Base-by-base conservation (phyloP, 2,329 filamentous ascomycete species). In the Trichoderma koningiopsis region DNA sequence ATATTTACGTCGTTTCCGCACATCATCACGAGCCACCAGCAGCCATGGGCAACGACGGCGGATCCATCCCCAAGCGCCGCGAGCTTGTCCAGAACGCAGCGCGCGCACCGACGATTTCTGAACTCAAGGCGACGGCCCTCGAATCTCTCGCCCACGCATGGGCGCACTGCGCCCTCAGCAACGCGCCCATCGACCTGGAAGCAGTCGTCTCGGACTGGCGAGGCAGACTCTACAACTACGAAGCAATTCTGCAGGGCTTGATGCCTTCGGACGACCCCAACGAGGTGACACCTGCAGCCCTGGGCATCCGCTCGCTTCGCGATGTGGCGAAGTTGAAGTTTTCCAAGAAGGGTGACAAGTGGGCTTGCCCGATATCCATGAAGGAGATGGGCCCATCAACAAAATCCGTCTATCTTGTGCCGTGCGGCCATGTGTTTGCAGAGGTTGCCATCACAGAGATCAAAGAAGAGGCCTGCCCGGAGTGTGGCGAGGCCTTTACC, bases 71-170 rank as follows among this genome's bases (percentile, higher is more conserved):
- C 5, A 98, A 92, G 72, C 92, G 96, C 37, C 92, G 94, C 77
- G 96, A 99, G 81, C 92, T 99, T 57, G 96, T 99, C 79, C 97
- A 97, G 81, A 91, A 95, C 80, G 93, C 94, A 33, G 93, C 94
- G 53, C 92, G 93, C 75, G 87, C 89, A 63, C 92, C 92, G 27
- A 96, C 92, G 40, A 87, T 93, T 33, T 90, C 92, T 58, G 92
- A 98, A 83, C 83, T 97, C 69, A 98, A 98, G 82, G 94, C 96
- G 72, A 91, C 92, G 10, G 91, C 91, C 73, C 89, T 91, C 77
- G 95, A 97, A 80, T 92, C 92, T 53, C 91, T 96, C 77, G 87
- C 89, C 70, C 94, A 98, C 80, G 88, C 89, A 75, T 99, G 96
- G 96, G 87, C 88, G 5, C 92, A 90, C 72, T 97, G 96, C 76